These are phyloP conservation scores for Jacaranda mimosifolia DNA, from an alignment of 257 asterid genomes.

Conservation along the genomic window DNA sequence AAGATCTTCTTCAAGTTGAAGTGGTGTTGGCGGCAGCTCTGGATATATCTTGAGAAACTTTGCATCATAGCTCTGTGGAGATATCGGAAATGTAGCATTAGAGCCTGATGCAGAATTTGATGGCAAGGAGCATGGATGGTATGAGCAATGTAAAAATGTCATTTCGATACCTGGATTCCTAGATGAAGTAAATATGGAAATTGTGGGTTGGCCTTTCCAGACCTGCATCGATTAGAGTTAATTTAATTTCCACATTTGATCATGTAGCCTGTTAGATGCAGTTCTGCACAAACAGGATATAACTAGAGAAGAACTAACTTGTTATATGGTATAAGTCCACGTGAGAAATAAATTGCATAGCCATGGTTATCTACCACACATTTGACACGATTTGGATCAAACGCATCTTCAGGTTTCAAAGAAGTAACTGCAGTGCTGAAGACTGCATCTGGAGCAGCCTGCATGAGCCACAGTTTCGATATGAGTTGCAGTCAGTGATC, in stretches of 20 bases:
- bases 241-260: constrained; percentile 15
- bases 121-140: background rate
- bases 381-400: constrained; percentile 88
- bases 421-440: constrained; percentile 89
- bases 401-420: constrained; percentile 84
- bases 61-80: constrained; percentile 78
- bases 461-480: constrained; percentile 33
- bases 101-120: constrained; percentile 1
- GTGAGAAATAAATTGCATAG: constrained; percentile 85
- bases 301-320: constrained; percentile 57
- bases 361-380: constrained; percentile 80
- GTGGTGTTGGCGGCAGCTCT: constrained; percentile 77
- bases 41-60: constrained; percentile 79
- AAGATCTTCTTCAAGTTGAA: constrained; percentile 96
- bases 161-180: constrained; percentile 77
- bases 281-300: constrained; percentile 11
- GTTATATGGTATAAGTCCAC: constrained; percentile 87
- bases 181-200: constrained; percentile 92
- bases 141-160: background rate
- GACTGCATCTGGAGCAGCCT: constrained; percentile 94
- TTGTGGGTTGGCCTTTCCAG: constrained; percentile 69
- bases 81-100: constrained; percentile 24
- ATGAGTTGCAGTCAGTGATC: constrained; percentile 7
- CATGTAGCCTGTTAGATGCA: constrained; percentile 7
- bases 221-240: constrained; percentile 53